A percentile compares a stretch with the other conserved stretches of the same genome.
Conservation (phyloP, 108 stramenopile genomes). For the Epithemia pelagica region DNA sequence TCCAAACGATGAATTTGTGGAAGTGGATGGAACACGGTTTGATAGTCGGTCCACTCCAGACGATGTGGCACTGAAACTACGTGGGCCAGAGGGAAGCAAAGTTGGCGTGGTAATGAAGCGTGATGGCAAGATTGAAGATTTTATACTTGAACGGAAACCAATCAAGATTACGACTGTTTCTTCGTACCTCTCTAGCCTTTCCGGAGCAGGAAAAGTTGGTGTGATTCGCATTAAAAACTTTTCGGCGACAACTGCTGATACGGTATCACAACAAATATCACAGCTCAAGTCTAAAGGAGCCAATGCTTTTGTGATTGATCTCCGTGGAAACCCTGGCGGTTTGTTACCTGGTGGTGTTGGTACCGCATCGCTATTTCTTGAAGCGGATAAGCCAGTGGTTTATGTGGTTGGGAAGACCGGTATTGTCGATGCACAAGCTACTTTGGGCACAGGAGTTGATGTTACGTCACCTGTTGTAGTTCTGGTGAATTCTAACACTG, state of each 20-base stretch:
- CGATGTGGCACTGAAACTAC: constrained; percentile 66
- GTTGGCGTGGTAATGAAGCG: constrained; percentile 67
- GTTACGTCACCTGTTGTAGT: constrained; percentile 58
- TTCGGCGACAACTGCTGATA: constrained; percentile 75
- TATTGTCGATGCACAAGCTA: constrained; percentile 56
- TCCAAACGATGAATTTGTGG: constrained; percentile 64
- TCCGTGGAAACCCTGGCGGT: constrained; percentile 93
- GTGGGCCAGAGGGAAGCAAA: constrained; percentile 73
- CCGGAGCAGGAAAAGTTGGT: constrained; percentile 50
- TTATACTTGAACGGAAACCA: constrained; percentile 73
- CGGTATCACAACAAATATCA: constrained; percentile 59
- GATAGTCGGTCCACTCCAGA: constrained; percentile 63
- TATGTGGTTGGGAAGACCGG: constrained; percentile 81
- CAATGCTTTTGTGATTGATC: constrained; percentile 69
- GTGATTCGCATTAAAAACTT: constrained; percentile 85
- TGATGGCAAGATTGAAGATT: constrained; percentile 67
- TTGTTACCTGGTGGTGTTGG: constrained; percentile 92
- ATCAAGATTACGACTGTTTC: constrained; percentile 83
- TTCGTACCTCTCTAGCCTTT: constrained; percentile 46
- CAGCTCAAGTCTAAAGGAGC: constrained; percentile 79
- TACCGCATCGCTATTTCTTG: constrained; percentile 85
- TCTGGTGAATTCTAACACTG: constrained; percentile 81
- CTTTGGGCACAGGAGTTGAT: constrained; percentile 59
- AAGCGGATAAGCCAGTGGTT: constrained; percentile 66
- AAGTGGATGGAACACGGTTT: constrained; percentile 68